phyloP scores from a whole-genome alignment of 805 yeast species.

The Nakazawaea ernobii region DNA sequence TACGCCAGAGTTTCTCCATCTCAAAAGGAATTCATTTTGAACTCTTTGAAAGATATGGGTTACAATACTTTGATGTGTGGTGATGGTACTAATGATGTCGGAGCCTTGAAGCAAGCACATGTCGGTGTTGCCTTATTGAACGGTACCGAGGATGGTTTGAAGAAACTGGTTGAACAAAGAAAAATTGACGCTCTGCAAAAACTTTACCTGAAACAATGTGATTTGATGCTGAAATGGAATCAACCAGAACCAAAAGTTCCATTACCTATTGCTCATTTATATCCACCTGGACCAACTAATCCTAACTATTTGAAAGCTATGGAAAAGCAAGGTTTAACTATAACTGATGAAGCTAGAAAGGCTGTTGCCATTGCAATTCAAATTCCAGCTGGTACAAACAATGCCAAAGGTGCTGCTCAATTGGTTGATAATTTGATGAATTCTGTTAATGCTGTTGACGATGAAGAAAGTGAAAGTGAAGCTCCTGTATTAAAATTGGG shows the following conservation, averaged over 20 bases:
- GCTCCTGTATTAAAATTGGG: constrained; percentile 93
- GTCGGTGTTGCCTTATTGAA: constrained; percentile 96
- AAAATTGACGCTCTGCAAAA: constrained; percentile 56
- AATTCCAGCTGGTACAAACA: constrained; percentile 31
- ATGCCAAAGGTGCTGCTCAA: constrained; percentile 30
- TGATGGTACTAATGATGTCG: constrained; percentile 99
- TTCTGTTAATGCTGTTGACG: constrained; percentile 39
- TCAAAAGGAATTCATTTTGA: constrained; percentile 89
- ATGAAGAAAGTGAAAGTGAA: constrained; percentile 64
- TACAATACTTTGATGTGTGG: constrained; percentile 98
- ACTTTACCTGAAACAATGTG: constrained; percentile 81
- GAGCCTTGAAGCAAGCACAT: constrained; percentile 97
- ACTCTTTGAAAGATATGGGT: constrained; percentile 78
- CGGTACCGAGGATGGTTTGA: constrained; percentile 93
- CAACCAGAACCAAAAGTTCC: constrained; percentile 85
- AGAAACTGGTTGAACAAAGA: constrained; percentile 78
- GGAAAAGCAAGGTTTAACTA: constrained; percentile 74
- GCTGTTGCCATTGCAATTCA: constrained; percentile 50
- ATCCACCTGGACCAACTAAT: constrained; percentile 92
- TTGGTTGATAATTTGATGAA: constrained; percentile 64
- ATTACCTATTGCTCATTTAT: constrained; percentile 80
- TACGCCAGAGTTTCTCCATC: constrained; percentile 96
- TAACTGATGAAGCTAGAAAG: constrained; percentile 67
- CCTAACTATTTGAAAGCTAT: constrained; percentile 84
- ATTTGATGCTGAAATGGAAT: constrained; percentile 73